These are phyloP conservation scores for Cetraspora pellucida DNA, from an alignment of 192 early-diverging fungal genomes.

Conservation along the genomic window DNA sequence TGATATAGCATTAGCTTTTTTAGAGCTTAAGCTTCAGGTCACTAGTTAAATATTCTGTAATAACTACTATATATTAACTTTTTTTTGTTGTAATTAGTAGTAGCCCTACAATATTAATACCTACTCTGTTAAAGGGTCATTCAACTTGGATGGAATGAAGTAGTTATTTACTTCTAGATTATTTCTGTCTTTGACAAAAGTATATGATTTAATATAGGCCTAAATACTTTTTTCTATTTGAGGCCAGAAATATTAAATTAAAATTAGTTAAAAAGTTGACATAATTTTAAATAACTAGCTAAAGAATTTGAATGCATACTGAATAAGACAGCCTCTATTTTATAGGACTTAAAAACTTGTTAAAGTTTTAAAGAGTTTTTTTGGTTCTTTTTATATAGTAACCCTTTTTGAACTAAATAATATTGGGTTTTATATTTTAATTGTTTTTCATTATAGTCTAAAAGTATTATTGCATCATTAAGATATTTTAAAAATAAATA, in stretches of 20 bases:
- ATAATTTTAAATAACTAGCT: neutral
- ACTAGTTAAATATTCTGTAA: constrained; percentile 22
- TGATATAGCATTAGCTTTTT: neutral
- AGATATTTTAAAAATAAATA: neutral
- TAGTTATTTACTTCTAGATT: neutral
- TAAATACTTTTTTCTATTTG: constrained; percentile 3
- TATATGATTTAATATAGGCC: neutral
- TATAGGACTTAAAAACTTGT: neutral
- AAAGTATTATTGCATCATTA: neutral
- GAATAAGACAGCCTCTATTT: neutral
- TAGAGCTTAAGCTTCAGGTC: constrained; percentile 12
- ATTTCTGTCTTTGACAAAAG: neutral
- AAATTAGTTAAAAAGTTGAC: neutral
- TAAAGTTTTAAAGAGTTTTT: neutral
- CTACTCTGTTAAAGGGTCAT: neutral
- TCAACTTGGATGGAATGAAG: neutral
- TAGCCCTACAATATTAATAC: constrained; percentile 11
- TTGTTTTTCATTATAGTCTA: neutral
- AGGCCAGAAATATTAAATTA: neutral
- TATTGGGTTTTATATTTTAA: neutral
- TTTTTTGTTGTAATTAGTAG: neutral
- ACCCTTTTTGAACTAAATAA: neutral
- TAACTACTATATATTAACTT: neutral
- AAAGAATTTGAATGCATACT: neutral
- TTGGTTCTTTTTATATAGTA: neutral